These are phyloP conservation scores for Diversispora epigaea DNA, from an alignment of 192 early-diverging fungal genomes.

Conservation along the genomic window DNA sequence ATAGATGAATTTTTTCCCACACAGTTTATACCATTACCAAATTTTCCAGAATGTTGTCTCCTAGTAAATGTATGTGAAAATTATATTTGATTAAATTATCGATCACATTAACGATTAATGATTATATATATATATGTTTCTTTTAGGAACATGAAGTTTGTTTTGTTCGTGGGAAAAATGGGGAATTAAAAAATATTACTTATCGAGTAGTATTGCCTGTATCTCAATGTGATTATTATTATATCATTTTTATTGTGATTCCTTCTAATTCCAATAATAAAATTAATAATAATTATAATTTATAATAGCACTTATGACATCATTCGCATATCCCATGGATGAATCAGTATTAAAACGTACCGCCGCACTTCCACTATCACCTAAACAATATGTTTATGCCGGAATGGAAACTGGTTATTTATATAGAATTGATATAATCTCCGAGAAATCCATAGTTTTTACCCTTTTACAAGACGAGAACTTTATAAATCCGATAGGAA, in stretches of 20 bases:
- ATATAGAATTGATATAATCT: conserved; percentile 4
- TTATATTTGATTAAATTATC: too few species aligned
- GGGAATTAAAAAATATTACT: background rate
- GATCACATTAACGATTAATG: background rate
- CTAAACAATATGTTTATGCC: conserved; percentile 21
- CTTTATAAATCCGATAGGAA: conserved; percentile 4
- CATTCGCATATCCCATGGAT: conserved; percentile 19
- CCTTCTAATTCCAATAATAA: too few species aligned
- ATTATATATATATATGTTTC: background rate
- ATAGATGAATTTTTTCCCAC: conserved; percentile 2
- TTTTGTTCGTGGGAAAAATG: conserved; percentile 12
- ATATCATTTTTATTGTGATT: too few species aligned
- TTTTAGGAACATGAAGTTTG: background rate
- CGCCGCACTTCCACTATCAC: background rate
- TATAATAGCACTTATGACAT: conserved; percentile 8
- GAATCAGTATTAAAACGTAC: background rate
- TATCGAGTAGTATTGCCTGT: conserved; percentile 5
- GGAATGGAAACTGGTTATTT: conserved; percentile 12
- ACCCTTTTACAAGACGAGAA: background rate
- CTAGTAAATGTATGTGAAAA: background rate
- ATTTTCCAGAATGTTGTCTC: conserved; percentile 19
- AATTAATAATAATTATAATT: background rate
- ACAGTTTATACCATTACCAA: conserved; percentile 17
- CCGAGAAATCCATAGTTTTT: background rate
- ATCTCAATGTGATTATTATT: background rate